Base-by-base conservation (phyloP, 2,329 filamentous ascomycete genomes). In the Ceratocystis cubensis region DNA sequence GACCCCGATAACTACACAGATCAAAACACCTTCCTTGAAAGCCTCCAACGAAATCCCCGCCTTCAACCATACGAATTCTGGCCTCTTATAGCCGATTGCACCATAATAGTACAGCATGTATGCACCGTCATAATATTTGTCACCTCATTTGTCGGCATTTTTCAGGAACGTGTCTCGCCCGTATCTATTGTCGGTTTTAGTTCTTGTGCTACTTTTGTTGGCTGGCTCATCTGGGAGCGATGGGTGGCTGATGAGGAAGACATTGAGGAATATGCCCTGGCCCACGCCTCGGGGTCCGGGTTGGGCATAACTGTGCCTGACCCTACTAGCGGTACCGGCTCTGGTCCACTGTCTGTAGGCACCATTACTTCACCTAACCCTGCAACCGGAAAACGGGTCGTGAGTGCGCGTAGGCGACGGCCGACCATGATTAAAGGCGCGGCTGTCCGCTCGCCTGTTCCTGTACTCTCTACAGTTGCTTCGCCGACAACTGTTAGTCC, bases 1-100 rank as follows among this genome's bases (percentile, higher is more conserved):
- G 90, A 95, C 74, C 92, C 94, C n/a, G 94, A 99, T 75, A 99
- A 99, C 75, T 97, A 97, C 75, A 97, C 94, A 50, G 94, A 99
- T 74, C 91, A 94, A 74, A 89, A 90, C 68, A 97, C 94, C 1
- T 99, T 99, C 72, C 86, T 99, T 70, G 93, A 96, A 73, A 91
- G 96, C 72, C 84, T 99, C 20, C 93, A 99, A 75, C 85, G 92
- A 61, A 99, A 99, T 75, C 93, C 93, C 3, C 87, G 92, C 50
- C 83, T 97, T 64, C 88, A 94, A 70, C 93, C 93, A 0, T 99
- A 99, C 75, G 92, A 97, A 73, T 99, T 99, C 76, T 99, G 94
- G 93, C 91, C 92, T 7, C 81, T 99, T 44, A 91, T 97, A 63
- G 89, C 91, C 67, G 93, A 97, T 75, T 93, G 90, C 15, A 96